phyloP scores from a whole-genome alignment of 148 eudicot genomes.

The Dianthus caryophyllus region DNA sequence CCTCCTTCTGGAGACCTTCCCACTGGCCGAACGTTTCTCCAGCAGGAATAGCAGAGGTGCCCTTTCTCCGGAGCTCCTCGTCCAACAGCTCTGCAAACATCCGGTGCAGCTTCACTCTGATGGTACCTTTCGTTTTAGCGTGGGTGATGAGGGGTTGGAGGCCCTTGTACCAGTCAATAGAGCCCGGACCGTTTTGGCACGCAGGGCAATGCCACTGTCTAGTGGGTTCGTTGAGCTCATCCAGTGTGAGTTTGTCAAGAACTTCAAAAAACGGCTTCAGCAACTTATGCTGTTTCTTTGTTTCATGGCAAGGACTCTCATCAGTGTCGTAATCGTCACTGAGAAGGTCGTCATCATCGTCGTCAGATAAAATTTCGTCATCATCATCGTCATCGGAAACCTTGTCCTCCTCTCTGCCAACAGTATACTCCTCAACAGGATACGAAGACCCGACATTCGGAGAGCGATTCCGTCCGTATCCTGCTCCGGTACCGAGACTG shows the following conservation, averaged over 20 bases:
- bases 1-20: constrained; percentile 40
- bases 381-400: constrained; percentile 24
- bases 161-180: constrained; percentile 73
- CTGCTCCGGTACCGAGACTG: constrained; percentile 15
- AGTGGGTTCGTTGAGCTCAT: constrained; percentile 51
- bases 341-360: constrained; percentile 50
- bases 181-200: constrained; percentile 76
- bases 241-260: constrained; percentile 41
- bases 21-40: constrained; percentile 59
- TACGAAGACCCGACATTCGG: constrained; percentile 26
- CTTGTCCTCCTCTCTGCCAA: constrained; percentile 9
- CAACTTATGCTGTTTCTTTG: constrained; percentile 46
- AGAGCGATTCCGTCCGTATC: constrained; percentile 38
- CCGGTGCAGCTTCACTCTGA: constrained; percentile 58
- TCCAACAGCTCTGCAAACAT: constrained; percentile 58
- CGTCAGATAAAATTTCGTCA: constrained; percentile 34
- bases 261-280: constrained; percentile 41
- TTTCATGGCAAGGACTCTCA: constrained; percentile 44
- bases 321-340: constrained; percentile 58
- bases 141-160: constrained; percentile 55
- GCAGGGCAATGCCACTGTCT: constrained; percentile 91
- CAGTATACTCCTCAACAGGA: constrained; percentile 13
- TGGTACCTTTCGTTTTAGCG: constrained; percentile 62
- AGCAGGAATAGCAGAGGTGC: constrained; percentile 48
- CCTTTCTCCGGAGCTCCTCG: constrained; percentile 58